Evolutionary conservation across 2,329 filamentous ascomycete genomes (phyloP), one percentile per base, ranked within the genome.

Genomic region (Fusarium subtropicale): DNA sequence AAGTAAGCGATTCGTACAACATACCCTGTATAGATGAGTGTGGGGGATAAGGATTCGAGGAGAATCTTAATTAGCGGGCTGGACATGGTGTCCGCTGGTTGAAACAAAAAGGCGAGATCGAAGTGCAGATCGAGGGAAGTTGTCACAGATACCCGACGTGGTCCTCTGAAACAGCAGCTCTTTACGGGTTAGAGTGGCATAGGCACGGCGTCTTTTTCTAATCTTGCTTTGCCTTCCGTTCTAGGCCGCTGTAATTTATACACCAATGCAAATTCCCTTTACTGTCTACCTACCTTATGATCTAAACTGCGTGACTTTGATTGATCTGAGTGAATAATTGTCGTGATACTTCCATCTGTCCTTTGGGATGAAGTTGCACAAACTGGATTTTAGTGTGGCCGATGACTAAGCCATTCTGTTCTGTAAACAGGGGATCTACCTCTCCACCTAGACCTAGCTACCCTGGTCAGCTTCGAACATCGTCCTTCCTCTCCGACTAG

Each of bases 231-330:
- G 81, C 80, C 80, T 77, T 79, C 80, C 80, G 79, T 80, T 81
- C 80, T 82, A 82, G 79, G 80, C 84, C 85, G 85, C 83, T 88
- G 86, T 88, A 88, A 87, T 87, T 85, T 87, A 87, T 86, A 86
- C 80, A 84, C 81, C 81, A 83, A 84, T 80, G 84, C 85, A 85
- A 86, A 85, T 86, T 84, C 82, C 81, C 77, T 80, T 81, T 77
- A 74, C 75, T 71, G 73, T 68, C 50, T 18, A 39, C 5, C 20
- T 12, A 2, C 12, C 7, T 26, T 3, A 57, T 50, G n/a, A 15
- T 54, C 13, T 7, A 11, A 48, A 48, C 28, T 47, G 3, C 4
- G 47, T 52, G 34, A 41, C 13, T 16, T 18, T 22, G 22, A 6
- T 16, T 39, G 13, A 9, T 16, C 9, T 15, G 5, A 28, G 12